Evolutionary conservation across 2,329 filamentous ascomycete genomes (phyloP).

Genomic region (Aspergillus sp.): DNA sequence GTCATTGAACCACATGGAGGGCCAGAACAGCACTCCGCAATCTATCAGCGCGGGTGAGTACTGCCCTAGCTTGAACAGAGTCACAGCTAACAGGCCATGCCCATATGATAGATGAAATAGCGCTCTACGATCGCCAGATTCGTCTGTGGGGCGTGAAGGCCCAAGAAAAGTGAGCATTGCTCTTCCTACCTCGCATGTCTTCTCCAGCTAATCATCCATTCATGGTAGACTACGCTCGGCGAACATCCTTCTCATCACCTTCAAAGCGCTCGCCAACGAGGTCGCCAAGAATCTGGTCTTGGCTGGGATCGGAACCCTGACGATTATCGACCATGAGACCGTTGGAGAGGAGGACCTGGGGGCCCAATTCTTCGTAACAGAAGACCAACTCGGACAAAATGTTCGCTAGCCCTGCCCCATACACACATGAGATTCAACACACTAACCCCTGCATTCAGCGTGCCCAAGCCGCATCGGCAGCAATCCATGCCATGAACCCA

Average conservation of each 20-base stretch:
- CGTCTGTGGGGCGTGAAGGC: constrained; percentile 95
- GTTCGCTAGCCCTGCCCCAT: constrained; percentile 34
- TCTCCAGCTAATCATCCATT: background rate
- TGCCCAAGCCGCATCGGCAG: constrained; percentile 73
- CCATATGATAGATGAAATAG: constrained; percentile 73
- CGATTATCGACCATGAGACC: constrained; percentile 73
- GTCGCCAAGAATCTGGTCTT: constrained; percentile 97
- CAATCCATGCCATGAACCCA: constrained; percentile 83
- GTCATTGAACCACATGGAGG: constrained; percentile 17
- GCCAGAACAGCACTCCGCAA: constrained; percentile 20
- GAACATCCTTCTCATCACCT: constrained; percentile 82
- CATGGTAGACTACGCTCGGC: constrained; percentile 73
- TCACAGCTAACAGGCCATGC: background rate
- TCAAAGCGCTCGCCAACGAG: constrained; percentile 87
- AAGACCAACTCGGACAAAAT: constrained; percentile 72
- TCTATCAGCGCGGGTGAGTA: constrained; percentile 34
- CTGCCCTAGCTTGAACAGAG: background rate
- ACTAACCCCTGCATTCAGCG: constrained; percentile 48
- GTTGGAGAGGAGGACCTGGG: constrained; percentile 79
- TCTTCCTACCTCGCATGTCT: background rate
- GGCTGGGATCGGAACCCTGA: constrained; percentile 86
- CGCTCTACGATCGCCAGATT: constrained; percentile 95
- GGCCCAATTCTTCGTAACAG: constrained; percentile 76
- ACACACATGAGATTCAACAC: background rate
- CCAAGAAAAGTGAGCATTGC: constrained; percentile 64